Evolutionary conservation across 306 rosid genomes (phyloP), one percentile per base, ranked within the genome.

Genomic region (Dryas drummondii): DNA sequence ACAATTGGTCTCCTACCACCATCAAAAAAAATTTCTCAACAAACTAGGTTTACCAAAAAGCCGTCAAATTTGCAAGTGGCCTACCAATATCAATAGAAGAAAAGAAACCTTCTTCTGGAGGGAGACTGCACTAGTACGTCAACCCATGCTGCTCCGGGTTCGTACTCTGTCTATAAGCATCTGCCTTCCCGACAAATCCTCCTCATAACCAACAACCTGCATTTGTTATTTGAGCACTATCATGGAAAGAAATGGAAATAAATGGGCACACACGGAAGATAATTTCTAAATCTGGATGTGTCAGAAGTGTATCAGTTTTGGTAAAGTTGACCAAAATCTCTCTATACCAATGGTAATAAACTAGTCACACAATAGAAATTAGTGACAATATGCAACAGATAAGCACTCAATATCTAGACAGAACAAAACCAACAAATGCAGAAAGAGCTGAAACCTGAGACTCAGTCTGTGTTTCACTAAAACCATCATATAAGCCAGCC

Each of bases 391-490:
- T 17, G 51, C 75, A 71, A 41, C 52, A 59, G 52, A 71, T 71
- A 41, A 54, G 22, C 22, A 19, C 42, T 59, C 40, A 41, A 63
- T 42, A 5, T 41, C 54, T 9, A n/a, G 37, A 22, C 41, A 70
- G 32, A 41, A 37, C 3, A 48, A 27, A 51, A 68, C 12, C 15
- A 41, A 26, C 49, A 52, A 11, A 70, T 6, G 63, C 5, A 40
- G 48, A 37, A 66, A 48, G 68, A 22, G 74, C 75, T 51, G 59
- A 84, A 80, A 94, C 98, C 98, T 94, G 97, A 72, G 98, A 94
- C 22, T 94, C 97, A 0, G 96, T 90, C 81, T 91, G 97, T 61
- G 96, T 90, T 84, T 94, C 98, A 71, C 98, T 91, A 66, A 94
- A 91, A 22, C 87, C 89, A 78, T 87, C 91, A 68, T 86, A 88